phyloP scores from a whole-genome alignment of 495 filamentous ascomycete genomes.

The Staphylotrichum tortipilum region DNA sequence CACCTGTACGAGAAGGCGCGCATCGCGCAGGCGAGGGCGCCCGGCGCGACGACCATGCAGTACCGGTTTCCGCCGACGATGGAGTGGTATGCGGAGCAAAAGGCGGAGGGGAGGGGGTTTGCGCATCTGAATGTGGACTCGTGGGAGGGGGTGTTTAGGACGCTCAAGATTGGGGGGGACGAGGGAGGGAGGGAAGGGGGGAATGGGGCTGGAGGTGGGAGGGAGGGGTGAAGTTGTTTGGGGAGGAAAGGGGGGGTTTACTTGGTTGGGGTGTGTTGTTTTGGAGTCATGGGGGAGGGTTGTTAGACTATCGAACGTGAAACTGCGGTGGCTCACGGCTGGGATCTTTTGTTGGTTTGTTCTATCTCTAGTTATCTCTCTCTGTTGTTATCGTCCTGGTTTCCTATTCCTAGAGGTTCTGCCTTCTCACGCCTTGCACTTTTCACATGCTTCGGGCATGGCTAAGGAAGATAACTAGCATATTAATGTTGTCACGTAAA shows the following conservation, averaged over 20 bases:
- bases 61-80: slow-evolving; percentile 33
- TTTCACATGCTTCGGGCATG: no score
- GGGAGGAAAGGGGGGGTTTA: no score
- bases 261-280: background rate
- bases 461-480: no score
- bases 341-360: no score
- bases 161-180: slow-evolving; percentile 15
- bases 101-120: slow-evolving; percentile 30
- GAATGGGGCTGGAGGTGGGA: background rate
- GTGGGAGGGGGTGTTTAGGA: slow-evolving; percentile 26
- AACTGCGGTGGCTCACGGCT: no score
- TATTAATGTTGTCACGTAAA: no score
- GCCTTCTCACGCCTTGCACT: no score
- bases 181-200: background rate
- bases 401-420: no score
- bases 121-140: slow-evolving; percentile 32
- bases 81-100: slow-evolving; percentile 38
- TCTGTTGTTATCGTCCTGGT: no score
- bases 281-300: background rate
- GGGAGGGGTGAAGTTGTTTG: background rate
- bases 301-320: no score
- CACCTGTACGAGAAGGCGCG: slow-evolving; percentile 30
- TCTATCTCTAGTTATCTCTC: no score
- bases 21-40: slow-evolving; percentile 13
- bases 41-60: slow-evolving; percentile 16